A percentile compares a stretch with the other conserved stretches of the same genome.
Conservation (phyloP, 2,329 filamentous ascomycete genomes). For the Stemphylium vesicarium region DNA sequence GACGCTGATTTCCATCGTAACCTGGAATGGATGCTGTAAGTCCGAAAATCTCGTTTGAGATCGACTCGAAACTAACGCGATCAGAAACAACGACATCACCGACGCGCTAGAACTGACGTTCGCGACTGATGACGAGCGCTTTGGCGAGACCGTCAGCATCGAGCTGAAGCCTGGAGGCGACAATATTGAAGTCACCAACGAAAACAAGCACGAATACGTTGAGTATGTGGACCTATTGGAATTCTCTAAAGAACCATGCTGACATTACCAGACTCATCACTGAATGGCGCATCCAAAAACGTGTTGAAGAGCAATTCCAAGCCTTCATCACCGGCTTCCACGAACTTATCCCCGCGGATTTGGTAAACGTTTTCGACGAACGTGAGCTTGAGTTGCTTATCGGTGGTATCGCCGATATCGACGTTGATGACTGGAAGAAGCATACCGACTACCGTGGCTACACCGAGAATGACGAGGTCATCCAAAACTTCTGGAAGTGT, state of each 20-base stretch:
- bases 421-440: slow-evolving; percentile 99
- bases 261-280: slow-evolving; percentile 74
- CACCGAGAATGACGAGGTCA: slow-evolving; percentile 95
- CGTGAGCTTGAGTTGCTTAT: slow-evolving; percentile 95
- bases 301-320: slow-evolving; percentile 97
- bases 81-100: slow-evolving; percentile 89
- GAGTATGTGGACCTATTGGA: slow-evolving; percentile 64
- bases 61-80: slow-evolving; percentile 8
- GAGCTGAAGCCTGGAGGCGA: slow-evolving; percentile 90
- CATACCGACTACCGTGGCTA: slow-evolving; percentile 99
- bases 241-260: slow-evolving; percentile 10
- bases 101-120: slow-evolving; percentile 95
- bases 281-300: slow-evolving; percentile 99
- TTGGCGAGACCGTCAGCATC: slow-evolving; percentile 91
- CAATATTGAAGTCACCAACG: slow-evolving; percentile 95
- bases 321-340: slow-evolving; percentile 98
- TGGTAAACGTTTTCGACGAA: slow-evolving; percentile 99
- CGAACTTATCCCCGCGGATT: slow-evolving; percentile 92
- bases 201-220: slow-evolving; percentile 99
- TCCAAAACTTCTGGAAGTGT: slow-evolving; percentile 98
- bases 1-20: slow-evolving; percentile 98
- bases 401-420: slow-evolving; percentile 98
- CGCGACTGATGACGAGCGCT: slow-evolving; percentile 95
- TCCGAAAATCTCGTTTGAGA: slow-evolving; percentile 6
- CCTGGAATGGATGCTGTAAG: slow-evolving; percentile 88